Evolutionary conservation across 495 filamentous ascomycete species (phyloP), one percentile per base, ranked within the genome.

Genomic region (Penicillium cosmopolitanum): DNA sequence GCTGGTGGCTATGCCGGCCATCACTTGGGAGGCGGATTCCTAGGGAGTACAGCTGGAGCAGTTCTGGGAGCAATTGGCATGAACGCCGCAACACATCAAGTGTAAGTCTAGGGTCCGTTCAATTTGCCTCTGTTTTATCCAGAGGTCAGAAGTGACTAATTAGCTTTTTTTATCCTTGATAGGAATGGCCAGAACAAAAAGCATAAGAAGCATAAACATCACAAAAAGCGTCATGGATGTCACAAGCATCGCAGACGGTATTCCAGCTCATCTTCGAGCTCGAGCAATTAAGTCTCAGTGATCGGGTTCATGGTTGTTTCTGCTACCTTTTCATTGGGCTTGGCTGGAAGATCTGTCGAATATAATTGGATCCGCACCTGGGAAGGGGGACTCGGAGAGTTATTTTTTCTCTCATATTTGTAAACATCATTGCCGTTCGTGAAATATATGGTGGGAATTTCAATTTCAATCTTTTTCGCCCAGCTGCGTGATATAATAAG

Each of bases 1-100:
- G 53, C 42, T 47, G 53, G 53, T 4, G 53, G 53, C 13, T 55
- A 46, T 35, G 42, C 40, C 5, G 53, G 25, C 10, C 36, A 55
- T 33, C 18, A 55, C 12, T 6, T 55, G n/a, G 53, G 53, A 16
- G 53, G 53, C 1, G 53, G 40, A 12, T 25, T 33, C 15, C 25
- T 55, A n/a, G 53, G 25, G 1, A 55, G 13, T 21, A 33, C 53
- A 6, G 53, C 25, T 2, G 53, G 53, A 3, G 53, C 53, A 6
- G 5, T 55, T 7, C 8, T 52, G 13, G 50, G 50, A 38, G 50
- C 50, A n/a, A 19, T 36, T 18, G 50, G 50, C 3, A 52, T 52
- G 50, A 52, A 52, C 10, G 33, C 33, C 4, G 50, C 33, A 35
- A 52, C 28, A 0, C 25, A 52, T 34, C 11, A 36, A 12, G 11